Evolutionary conservation across 2,329 filamentous ascomycete species (phyloP).

Genomic region (Pestalotiopsis sp.): DNA sequence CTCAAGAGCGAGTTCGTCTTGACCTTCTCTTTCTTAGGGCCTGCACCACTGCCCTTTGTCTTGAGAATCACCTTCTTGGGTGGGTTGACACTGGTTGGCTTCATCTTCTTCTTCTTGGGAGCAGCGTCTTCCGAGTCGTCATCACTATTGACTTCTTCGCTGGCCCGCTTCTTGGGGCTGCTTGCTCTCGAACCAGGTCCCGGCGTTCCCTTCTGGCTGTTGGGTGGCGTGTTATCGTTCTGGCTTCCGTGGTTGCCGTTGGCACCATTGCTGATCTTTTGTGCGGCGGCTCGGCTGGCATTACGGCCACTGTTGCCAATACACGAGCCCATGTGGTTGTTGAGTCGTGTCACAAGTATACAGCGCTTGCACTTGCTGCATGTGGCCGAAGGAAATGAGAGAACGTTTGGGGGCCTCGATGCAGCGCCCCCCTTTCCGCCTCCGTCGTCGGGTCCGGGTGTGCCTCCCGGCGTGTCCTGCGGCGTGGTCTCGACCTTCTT

Average conservation of each 20-base stretch:
- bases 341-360: slow-evolving; percentile 64
- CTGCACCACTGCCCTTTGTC: slow-evolving; percentile 38
- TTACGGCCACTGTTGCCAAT: slow-evolving; percentile 66
- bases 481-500: slow-evolving; percentile 51
- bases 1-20: slow-evolving; percentile 51
- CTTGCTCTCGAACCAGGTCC: slow-evolving; percentile 51
- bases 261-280: slow-evolving; percentile 61
- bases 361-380: slow-evolving; percentile 69
- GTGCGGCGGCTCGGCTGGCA: slow-evolving; percentile 60
- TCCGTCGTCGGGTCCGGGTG: slow-evolving; percentile 46
- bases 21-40: slow-evolving; percentile 55
- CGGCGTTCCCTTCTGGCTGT: slow-evolving; percentile 64
- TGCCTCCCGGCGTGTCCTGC: slow-evolving; percentile 40
- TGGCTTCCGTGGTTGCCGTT: slow-evolving; percentile 43
- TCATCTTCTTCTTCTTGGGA: slow-evolving; percentile 60
- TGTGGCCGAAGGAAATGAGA: slow-evolving; percentile 65
- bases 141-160: slow-evolving; percentile 54
- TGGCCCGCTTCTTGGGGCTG: slow-evolving; percentile 59
- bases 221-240: slow-evolving; percentile 58
- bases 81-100: slow-evolving; percentile 38
- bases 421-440: slow-evolving; percentile 28
- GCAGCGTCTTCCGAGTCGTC: slow-evolving; percentile 50
- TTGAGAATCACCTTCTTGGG: slow-evolving; percentile 59
- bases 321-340: slow-evolving; percentile 69
- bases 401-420: slow-evolving; percentile 56